Percentiles rank a stretch among this genome's conserved stretches.
These are phyloP conservation scores for Russula brevipes DNA, from an alignment of 768 basidiomycete species.

Conservation along the genomic window DNA sequence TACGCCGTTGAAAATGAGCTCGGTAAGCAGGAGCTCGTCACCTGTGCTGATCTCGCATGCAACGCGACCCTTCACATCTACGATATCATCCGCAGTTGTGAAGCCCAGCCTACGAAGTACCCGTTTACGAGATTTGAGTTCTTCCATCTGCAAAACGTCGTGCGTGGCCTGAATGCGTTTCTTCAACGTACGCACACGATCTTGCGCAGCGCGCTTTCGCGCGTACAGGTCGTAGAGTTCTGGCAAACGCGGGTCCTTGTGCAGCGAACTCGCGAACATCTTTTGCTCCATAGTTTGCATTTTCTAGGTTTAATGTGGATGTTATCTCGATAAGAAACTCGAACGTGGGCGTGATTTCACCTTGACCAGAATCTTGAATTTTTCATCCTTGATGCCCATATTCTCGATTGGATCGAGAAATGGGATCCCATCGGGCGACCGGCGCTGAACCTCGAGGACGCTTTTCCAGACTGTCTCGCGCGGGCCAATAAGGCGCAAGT, in stretches of 20 bases:
- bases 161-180: constrained; percentile 85
- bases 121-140: constrained; percentile 92
- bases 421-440: constrained; percentile 83
- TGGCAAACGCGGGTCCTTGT: constrained; percentile 72
- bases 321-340: not conserved
- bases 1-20: constrained; percentile 94
- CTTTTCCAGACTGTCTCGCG: constrained; percentile 88
- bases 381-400: constrained; percentile 94
- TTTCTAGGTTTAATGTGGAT: constrained; percentile 51
- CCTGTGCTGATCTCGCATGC: constrained; percentile 98
- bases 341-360: constrained; percentile 37
- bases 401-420: constrained; percentile 89
- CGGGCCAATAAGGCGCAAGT: constrained; percentile 67
- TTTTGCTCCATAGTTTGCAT: constrained; percentile 85
- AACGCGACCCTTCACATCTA: constrained; percentile 96
- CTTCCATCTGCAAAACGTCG: constrained; percentile 91
- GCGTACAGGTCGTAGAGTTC: constrained; percentile 77
- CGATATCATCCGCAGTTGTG: constrained; percentile 83
- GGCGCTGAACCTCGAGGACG: constrained; percentile 81
- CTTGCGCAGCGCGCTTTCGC: constrained; percentile 65
- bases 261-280: constrained; percentile 73
- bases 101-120: constrained; percentile 90
- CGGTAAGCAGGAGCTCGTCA: constrained; percentile 92
- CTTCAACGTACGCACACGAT: constrained; percentile 70
- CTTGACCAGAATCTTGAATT: constrained; percentile 81